Evolutionary conservation across 352 stramenopile genomes (phyloP).

Genomic region (Pythium rhizo-oryzae): DNA sequence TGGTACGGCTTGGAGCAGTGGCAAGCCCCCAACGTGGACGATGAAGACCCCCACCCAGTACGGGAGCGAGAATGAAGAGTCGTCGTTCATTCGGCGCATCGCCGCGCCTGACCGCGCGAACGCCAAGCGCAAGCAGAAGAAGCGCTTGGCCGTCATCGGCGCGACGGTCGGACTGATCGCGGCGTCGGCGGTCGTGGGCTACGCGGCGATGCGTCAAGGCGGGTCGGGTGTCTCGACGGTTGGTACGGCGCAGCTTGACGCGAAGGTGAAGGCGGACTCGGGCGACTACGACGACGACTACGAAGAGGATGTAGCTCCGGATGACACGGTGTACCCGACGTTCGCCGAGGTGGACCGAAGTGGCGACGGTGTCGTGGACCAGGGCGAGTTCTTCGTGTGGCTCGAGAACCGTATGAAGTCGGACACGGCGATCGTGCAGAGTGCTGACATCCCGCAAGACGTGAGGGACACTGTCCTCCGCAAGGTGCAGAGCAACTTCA

Average conservation of each 20-base stretch:
- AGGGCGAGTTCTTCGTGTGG: conserved; percentile 43
- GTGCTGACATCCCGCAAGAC: conserved; percentile 33
- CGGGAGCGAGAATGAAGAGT: conserved; percentile 63
- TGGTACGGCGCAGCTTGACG: conserved; percentile 34
- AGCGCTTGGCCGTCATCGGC: conserved; percentile 43
- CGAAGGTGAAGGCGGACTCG: conserved; percentile 26
- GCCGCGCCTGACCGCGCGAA: conserved; percentile 43
- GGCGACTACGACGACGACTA: conserved; percentile 37
- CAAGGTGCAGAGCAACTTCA: conserved; percentile 46
- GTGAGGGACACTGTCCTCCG: conserved; percentile 42
- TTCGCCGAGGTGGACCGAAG: conserved; percentile 43
- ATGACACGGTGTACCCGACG: conserved; percentile 45
- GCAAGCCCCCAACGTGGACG: conserved; percentile 10
- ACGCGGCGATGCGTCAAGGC: conserved; percentile 34
- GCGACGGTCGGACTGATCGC: conserved; percentile 44
- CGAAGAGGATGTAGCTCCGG: conserved; percentile 9
- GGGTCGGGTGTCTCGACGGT: conserved; percentile 3
- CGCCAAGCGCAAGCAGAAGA: conserved; percentile 44
- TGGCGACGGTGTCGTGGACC: conserved; percentile 34
- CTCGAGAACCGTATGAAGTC: conserved; percentile 32
- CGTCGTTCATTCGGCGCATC: conserved; percentile 58
- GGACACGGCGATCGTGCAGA: conserved; percentile 34
- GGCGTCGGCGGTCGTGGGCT: conserved; percentile 43
- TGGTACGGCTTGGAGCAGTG: neutral
- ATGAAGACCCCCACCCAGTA: conserved; percentile 64